Evolutionary conservation across 495 filamentous ascomycete genomes (phyloP).

Genomic region (Lasiosphaeria hispida): DNA sequence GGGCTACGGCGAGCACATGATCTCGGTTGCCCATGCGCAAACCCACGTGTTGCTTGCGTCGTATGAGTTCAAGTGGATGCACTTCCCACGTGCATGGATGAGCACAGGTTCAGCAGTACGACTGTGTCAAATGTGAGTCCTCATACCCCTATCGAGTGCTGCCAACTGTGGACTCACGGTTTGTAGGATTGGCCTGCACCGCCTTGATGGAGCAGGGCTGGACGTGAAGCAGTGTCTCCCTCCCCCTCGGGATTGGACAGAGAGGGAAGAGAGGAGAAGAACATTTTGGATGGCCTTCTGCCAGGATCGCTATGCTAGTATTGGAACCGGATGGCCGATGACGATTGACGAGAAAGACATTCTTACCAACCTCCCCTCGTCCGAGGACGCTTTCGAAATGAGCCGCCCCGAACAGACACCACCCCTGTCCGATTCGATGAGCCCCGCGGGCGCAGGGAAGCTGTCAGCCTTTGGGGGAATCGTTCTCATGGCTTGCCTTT

Average conservation of each 20-base stretch:
- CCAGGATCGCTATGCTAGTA: slow-evolving; percentile 87
- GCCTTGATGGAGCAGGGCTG: slow-evolving; percentile 77
- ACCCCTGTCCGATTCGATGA: slow-evolving; percentile 68
- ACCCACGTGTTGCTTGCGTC: slow-evolving; percentile 73
- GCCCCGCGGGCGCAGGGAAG: slow-evolving; percentile 63
- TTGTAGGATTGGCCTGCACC: slow-evolving; percentile 76
- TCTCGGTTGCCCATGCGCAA: slow-evolving; percentile 79
- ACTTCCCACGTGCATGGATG: slow-evolving; percentile 94
- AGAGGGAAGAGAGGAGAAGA: slow-evolving; percentile 83
- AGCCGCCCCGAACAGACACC: slow-evolving; percentile 69
- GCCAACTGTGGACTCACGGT: slow-evolving; percentile 4
- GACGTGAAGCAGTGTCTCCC: slow-evolving; percentile 92
- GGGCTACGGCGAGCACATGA: slow-evolving; percentile 83
- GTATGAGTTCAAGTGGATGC: slow-evolving; percentile 98
- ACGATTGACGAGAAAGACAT: slow-evolving; percentile 90
- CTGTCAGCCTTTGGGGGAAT: slow-evolving; percentile 80
- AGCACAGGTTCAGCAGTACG: slow-evolving; percentile 77
- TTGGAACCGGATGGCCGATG: slow-evolving; percentile 98
- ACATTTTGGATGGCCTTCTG: slow-evolving; percentile 96
- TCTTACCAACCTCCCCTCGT: slow-evolving; percentile 76
- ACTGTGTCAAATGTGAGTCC: slow-evolving; percentile 68
- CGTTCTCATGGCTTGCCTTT: slow-evolving; percentile 78
- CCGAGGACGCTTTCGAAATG: slow-evolving; percentile 83
- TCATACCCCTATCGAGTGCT: not conserved
- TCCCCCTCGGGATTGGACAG: slow-evolving; percentile 86